These are phyloP conservation scores for Coleophoma eucalyptorum DNA, from an alignment of 2,329 filamentous ascomycete species.

Conservation along the genomic window DNA sequence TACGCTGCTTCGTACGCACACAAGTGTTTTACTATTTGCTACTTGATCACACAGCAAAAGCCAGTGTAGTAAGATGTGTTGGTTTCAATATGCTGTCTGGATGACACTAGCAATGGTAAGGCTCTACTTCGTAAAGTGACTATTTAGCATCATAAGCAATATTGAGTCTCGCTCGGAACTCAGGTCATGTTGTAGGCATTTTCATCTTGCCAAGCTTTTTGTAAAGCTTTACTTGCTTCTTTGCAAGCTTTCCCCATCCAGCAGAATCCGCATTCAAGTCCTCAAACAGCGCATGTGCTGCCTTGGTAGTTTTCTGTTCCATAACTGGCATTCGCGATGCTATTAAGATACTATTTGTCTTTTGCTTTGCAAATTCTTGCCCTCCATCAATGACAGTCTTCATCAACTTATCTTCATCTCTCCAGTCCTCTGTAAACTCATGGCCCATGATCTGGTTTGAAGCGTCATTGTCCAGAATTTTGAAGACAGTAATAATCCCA, in stretches of 20 bases:
- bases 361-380: neutral
- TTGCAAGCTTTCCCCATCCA: slow-evolving; percentile 16
- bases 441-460: neutral
- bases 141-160: too few species aligned
- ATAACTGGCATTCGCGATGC: slow-evolving; percentile 5
- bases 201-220: slow-evolving; percentile 12
- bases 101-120: too few species aligned
- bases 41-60: too few species aligned
- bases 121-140: too few species aligned
- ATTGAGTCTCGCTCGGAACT: too few species aligned
- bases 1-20: too few species aligned
- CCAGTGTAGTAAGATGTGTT: too few species aligned
- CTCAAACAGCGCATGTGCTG: neutral
- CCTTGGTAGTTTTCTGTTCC: neutral
- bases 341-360: neutral
- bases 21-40: too few species aligned
- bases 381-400: neutral
- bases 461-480: too few species aligned
- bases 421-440: neutral
- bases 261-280: neutral
- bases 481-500: too few species aligned
- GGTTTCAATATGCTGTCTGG: too few species aligned
- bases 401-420: neutral
- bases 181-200: too few species aligned
- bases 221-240: slow-evolving; percentile 15